Evolutionary conservation across 495 filamentous ascomycete genomes (phyloP), one percentile per base, ranked within the genome.

Genomic region (Aspergillus kassunensis): DNA sequence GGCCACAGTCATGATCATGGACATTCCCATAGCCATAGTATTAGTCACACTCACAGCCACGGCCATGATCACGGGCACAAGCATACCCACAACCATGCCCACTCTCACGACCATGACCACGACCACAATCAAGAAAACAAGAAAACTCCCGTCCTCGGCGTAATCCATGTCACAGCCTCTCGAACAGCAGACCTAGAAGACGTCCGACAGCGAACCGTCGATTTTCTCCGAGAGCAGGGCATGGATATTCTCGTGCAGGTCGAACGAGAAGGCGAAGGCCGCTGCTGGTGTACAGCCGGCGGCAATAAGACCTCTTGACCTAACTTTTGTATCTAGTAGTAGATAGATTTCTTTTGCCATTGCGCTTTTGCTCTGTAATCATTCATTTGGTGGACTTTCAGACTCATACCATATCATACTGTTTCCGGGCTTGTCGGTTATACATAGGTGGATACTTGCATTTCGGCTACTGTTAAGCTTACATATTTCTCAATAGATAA

Each of bases 121-220:
- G 50, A 47, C 29, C 62, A 69, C 15, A 68, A 68, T 29, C 65
- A 65, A 34, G 52, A 49, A 29, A 57, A 63, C 36, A 12, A 15
- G 56, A 76, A 19, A 70, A 71, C 8, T 74, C 79, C 71, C 40
- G 72, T 90, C 8, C 61, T 89, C 12, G 90, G 90, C 1, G 87
- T 91, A 4, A 87, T 95, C 58, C 90, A 95, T 61, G 81, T 95
- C n/a, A 78, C 86, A 39, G 89, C 85, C 1, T 79, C 80, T 2
- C 77, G 82, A 18, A 79, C 79, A 4, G 80, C 81, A 2, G 88
- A 91, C 58, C 62, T 88, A 42, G 89, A 91, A 59, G 87, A 90
- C 51, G 86, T 92, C 33, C 78, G 88, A 33, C 79, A 86, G 49
- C 74, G 89, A 31, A 83, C 87, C 0, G 61, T 74, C 18, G 67